Conservation (phyloP, 495 filamentous ascomycete species). For the Pyrenula aspistea region DNA sequence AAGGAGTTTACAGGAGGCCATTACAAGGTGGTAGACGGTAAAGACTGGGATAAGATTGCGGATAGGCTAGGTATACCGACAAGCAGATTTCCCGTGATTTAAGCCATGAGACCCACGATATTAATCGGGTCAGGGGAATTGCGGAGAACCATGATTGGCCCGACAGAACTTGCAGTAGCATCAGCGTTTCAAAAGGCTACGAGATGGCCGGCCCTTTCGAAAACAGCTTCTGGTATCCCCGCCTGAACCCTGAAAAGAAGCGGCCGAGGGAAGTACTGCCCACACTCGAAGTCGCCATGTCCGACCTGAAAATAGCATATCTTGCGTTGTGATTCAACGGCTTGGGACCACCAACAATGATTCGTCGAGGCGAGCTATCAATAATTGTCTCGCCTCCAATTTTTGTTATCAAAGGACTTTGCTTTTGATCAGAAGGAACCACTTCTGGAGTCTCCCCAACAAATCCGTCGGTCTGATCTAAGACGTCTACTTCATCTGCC, state of each 20-base stretch:
- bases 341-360: not conserved
- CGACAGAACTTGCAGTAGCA: too few species aligned
- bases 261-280: not conserved
- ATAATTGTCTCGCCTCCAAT: not conserved
- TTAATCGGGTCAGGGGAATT: too few species aligned
- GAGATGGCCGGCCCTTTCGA: not conserved
- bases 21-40: too few species aligned
- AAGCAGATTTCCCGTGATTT: too few species aligned
- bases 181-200: too few species aligned
- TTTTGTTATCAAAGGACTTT: not conserved
- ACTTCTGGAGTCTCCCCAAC: not conserved
- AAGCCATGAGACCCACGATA: too few species aligned
- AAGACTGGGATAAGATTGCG: too few species aligned
- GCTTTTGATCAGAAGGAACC: not conserved
- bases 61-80: too few species aligned
- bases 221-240: not conserved
- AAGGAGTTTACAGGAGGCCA: too few species aligned
- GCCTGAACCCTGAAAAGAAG: not conserved
- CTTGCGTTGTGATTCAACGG: not conserved
- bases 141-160: too few species aligned
- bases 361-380: not conserved
- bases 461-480: not conserved
- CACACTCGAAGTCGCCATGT: not conserved
- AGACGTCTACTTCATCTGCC: not conserved
- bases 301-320: not conserved